Evolutionary conservation across 352 stramenopile species (phyloP).

Genomic region (Globisporangium viniferum): DNA sequence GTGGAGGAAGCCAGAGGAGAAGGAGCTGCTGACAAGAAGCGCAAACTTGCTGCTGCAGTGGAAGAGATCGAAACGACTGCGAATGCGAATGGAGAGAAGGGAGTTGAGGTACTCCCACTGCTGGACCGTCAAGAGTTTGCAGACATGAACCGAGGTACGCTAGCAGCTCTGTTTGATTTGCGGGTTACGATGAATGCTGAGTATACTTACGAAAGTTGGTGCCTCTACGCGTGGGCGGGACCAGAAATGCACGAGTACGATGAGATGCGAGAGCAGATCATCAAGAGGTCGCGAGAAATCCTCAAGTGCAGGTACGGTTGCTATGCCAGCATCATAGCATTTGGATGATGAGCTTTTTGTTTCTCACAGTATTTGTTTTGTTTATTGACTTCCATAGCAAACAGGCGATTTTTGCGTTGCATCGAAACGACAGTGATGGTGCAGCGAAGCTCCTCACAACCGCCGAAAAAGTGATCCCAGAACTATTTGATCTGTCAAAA

Average conservation of each 20-base stretch:
- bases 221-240: neutral
- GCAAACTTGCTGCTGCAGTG: neutral
- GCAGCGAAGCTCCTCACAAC: constrained; percentile 52
- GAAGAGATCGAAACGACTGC: neutral
- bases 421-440: constrained; percentile 74
- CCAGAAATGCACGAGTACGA: constrained; percentile 90
- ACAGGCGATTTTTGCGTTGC: constrained; percentile 92
- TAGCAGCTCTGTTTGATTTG: neutral
- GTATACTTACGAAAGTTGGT: neutral
- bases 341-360: neutral
- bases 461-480: constrained; percentile 57
- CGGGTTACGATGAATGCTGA: neutral
- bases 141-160: constrained; percentile 44
- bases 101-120: constrained; percentile 11
- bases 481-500: constrained; percentile 81
- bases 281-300: constrained; percentile 93
- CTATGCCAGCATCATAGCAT: neutral
- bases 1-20: neutral
- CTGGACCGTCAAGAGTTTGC: constrained; percentile 47
- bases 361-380: neutral
- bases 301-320: constrained; percentile 84
- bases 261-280: constrained; percentile 91
- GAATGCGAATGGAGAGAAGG: neutral
- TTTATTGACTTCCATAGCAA: constrained; percentile 53
- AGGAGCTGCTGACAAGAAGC: constrained; percentile 8